Percentiles rank a stretch among this genome's conserved stretches.
Conservation (phyloP, 371 early-diverging fungal genomes). For the Homolaphlyctis polyrhiza region DNA sequence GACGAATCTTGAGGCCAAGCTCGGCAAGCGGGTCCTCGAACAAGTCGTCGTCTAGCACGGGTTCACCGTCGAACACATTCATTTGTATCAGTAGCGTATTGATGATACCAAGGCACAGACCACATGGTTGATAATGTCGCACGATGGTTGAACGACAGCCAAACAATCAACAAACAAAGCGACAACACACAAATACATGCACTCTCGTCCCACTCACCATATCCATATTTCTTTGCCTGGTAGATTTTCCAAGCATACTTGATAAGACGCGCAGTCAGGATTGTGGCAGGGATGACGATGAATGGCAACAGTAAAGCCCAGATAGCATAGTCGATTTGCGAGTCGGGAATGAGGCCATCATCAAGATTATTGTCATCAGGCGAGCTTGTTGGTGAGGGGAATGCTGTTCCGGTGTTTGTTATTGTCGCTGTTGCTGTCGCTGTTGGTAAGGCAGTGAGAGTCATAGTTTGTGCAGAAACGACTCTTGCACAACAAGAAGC, state of each 20-base stretch:
- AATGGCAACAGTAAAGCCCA: slow-evolving; percentile 23
- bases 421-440: not conserved
- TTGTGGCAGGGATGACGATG: slow-evolving; percentile 29
- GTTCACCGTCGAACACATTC: too few species aligned
- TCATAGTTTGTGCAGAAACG: too few species aligned
- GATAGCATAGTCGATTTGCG: not conserved
- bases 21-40: slow-evolving; percentile 42
- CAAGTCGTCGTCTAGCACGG: slow-evolving; percentile 31
- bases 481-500: too few species aligned
- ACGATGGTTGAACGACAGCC: too few species aligned
- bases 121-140: too few species aligned
- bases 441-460: not conserved
- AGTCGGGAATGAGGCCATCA: not conserved
- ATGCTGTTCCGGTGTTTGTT: too few species aligned
- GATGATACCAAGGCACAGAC: too few species aligned
- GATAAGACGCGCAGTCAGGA: slow-evolving; percentile 30
- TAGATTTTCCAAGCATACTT: slow-evolving; percentile 36
- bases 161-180: too few species aligned
- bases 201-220: slow-evolving; percentile 15
- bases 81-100: too few species aligned
- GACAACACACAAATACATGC: too few species aligned
- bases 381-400: not conserved
- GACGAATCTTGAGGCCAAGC: slow-evolving; percentile 31
- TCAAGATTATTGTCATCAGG: not conserved
- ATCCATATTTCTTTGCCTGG: slow-evolving; percentile 36